Conservation (phyloP, 179 eudicot species). For the Silene coronaria region DNA sequence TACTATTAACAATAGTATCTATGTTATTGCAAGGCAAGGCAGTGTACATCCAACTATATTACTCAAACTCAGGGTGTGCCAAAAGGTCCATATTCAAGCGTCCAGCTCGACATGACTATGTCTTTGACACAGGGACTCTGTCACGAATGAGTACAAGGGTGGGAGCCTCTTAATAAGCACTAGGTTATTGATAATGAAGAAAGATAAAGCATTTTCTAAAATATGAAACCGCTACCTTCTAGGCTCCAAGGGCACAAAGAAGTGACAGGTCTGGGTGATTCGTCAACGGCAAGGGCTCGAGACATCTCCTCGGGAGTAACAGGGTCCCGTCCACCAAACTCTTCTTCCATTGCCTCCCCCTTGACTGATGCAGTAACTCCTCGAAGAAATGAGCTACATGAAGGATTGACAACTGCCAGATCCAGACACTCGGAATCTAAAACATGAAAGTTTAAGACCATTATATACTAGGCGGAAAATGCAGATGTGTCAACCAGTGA, state of each 20-base stretch:
- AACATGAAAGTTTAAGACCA: constrained; percentile 1
- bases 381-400: constrained; percentile 8
- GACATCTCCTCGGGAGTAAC: constrained; percentile 12
- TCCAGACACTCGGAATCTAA: constrained; percentile 15
- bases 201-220: not conserved
- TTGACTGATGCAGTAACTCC: constrained; percentile 12
- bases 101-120: too few species aligned
- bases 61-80: not conserved
- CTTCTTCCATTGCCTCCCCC: constrained; percentile 10
- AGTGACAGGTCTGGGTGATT: constrained; percentile 12
- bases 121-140: too few species aligned
- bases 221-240: constrained; percentile 11
- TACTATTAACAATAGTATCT: too few species aligned
- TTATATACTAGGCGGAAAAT: not conserved
- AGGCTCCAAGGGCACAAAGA: constrained; percentile 7
- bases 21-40: not conserved
- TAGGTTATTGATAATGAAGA: not conserved
- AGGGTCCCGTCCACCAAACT: constrained; percentile 4
- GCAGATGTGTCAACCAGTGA: not conserved
- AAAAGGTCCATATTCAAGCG: too few species aligned
- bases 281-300: constrained; percentile 8
- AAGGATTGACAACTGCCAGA: constrained; percentile 6
- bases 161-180: not conserved
- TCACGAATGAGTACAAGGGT: too few species aligned
- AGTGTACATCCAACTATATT: not conserved